These are phyloP conservation scores for Uronychia setigera DNA, from an alignment of 73 alveolate genomes.

Conservation along the genomic window DNA sequence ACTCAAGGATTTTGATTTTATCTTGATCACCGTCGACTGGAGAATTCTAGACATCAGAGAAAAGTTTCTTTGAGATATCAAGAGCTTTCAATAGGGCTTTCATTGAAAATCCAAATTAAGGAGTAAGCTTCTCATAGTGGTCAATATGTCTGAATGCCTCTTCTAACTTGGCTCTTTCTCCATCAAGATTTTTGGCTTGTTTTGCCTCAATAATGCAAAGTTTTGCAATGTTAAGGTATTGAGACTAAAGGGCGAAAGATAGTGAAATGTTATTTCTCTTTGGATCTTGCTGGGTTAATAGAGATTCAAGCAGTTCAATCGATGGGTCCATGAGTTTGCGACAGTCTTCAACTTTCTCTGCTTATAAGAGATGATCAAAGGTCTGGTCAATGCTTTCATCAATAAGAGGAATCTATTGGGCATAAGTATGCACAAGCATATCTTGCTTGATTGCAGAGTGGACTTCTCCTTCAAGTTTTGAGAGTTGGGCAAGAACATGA, in stretches of 20 bases:
- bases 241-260: constrained; percentile 25
- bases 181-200: constrained; percentile 16
- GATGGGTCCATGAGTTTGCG: constrained; percentile 38
- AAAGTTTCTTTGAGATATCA: constrained; percentile 7
- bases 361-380: constrained; percentile 14
- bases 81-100: neutral
- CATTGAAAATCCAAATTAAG: constrained; percentile 29
- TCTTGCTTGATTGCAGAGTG: constrained; percentile 70
- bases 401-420: constrained; percentile 39
- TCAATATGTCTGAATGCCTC: constrained; percentile 47
- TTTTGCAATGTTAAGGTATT: constrained; percentile 38
- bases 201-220: constrained; percentile 28
- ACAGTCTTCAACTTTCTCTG: constrained; percentile 51
- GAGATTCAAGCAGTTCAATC: constrained; percentile 35
- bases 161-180: constrained; percentile 25
- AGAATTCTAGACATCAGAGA: neutral
- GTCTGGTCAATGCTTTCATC: constrained; percentile 45
- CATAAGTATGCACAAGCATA: constrained; percentile 53
- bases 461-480: constrained; percentile 86
- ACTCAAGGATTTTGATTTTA: constrained; percentile 2
- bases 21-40: neutral
- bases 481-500: constrained; percentile 72
- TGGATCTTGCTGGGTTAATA: constrained; percentile 12
- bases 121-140: constrained; percentile 38
- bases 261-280: constrained; percentile 39